Conservation (phyloP, 371 early-diverging fungal species). For the Actinomortierella ambigua region DNA sequence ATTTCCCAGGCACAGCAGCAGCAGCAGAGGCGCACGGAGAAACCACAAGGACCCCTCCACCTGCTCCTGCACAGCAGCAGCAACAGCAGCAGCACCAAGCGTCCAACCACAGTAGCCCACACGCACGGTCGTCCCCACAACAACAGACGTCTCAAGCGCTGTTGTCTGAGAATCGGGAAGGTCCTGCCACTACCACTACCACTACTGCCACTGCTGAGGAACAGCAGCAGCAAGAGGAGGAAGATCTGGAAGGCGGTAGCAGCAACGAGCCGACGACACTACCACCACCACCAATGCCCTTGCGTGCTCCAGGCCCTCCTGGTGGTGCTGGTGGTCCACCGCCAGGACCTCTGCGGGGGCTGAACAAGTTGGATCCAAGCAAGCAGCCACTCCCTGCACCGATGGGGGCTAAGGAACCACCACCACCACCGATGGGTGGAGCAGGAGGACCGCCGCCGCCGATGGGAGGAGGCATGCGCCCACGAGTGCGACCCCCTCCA, state of each 20-base stretch:
- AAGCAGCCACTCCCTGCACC: too few relatives aligned
- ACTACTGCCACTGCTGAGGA: too few relatives aligned
- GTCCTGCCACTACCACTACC: too few relatives aligned
- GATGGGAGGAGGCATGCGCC: background rate
- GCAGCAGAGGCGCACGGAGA: background rate
- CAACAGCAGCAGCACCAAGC: slow-evolving; percentile 8
- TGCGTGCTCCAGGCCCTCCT: slow-evolving; percentile 10
- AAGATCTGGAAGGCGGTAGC: slow-evolving; percentile 33
- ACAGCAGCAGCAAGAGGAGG: slow-evolving; percentile 9
- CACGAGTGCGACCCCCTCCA: slow-evolving; percentile 40
- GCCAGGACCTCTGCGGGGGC: slow-evolving; percentile 36
- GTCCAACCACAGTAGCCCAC: too few relatives aligned
- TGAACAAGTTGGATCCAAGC: slow-evolving; percentile 7
- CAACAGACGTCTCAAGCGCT: background rate
- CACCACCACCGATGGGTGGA: too few relatives aligned
- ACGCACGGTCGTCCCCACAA: too few relatives aligned
- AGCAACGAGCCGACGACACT: slow-evolving; percentile 4
- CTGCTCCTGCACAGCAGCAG: slow-evolving; percentile 2
- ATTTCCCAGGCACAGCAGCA: too few relatives aligned
- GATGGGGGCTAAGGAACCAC: too few relatives aligned
- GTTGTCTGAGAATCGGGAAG: slow-evolving; percentile 5
- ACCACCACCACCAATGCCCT: slow-evolving; percentile 1
- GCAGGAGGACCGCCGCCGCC: too few relatives aligned
- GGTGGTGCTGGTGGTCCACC: slow-evolving; percentile 29
- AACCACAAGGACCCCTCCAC: slow-evolving; percentile 8